Percentiles rank a stretch among this genome's conserved stretches.
These are phyloP conservation scores for Coriaria nepalensis DNA, from an alignment of 306 rosid genomes.

Conservation along the genomic window DNA sequence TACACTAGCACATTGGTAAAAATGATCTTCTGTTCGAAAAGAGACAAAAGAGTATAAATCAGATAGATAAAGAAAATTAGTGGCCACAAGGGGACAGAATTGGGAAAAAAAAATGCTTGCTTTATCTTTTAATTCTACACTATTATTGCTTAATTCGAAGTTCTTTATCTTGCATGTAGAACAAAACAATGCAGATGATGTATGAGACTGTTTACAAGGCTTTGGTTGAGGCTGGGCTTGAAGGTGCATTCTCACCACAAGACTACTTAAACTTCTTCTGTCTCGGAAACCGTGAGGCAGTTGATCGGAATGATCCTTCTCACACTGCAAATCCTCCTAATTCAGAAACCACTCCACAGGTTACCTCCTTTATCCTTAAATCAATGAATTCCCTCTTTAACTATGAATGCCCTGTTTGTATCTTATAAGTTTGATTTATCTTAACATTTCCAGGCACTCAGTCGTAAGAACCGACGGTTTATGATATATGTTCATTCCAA, in stretches of 20 bases:
- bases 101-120: too few relatives aligned
- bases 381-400: conserved; percentile 2
- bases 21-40: too few relatives aligned
- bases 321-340: conserved; percentile 40
- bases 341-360: conserved; percentile 67
- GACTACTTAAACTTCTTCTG: conserved; percentile 94
- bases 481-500: conserved; percentile 97
- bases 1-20: conserved; percentile 1
- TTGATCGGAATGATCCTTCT: conserved; percentile 25
- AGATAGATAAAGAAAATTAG: too few relatives aligned
- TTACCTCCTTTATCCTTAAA: conserved; percentile 17
- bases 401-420: conserved; percentile 2
- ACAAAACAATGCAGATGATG: conserved; percentile 99
- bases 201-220: conserved; percentile 82
- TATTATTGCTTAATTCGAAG: not conserved
- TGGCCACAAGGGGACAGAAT: too few relatives aligned
- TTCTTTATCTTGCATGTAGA: conserved; percentile 31
- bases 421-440: conserved; percentile 18
- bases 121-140: not conserved
- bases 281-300: conserved; percentile 81
- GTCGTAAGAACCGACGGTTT: conserved; percentile 66
- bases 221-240: conserved; percentile 77
- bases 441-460: conserved; percentile 42
- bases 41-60: too few relatives aligned
- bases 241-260: conserved; percentile 61